These are phyloP conservation scores for Picea glauca DNA, from an alignment of 75 land plant species.

Conservation along the genomic window DNA sequence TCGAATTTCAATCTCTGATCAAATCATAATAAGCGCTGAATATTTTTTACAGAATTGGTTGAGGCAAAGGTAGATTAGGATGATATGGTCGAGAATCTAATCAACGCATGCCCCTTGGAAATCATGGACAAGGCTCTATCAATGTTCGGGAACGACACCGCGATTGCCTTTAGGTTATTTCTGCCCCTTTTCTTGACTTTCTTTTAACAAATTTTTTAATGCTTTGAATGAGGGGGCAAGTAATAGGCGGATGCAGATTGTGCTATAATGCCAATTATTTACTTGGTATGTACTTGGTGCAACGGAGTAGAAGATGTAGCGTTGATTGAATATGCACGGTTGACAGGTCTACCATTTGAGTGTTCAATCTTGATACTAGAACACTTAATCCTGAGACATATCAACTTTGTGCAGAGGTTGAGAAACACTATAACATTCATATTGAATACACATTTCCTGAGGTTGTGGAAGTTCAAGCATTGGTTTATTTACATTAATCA, in stretches of 20 bases:
- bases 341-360: constrained; percentile 79
- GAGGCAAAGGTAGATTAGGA: neutral
- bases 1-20: too few relatives aligned
- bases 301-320: constrained; percentile 94
- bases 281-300: constrained; percentile 16
- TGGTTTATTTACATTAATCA: constrained; percentile 20
- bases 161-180: constrained; percentile 90
- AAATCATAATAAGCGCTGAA: too few relatives aligned
- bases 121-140: constrained; percentile 85
- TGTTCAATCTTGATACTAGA: constrained; percentile 85
- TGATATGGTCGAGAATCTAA: constrained; percentile 47
- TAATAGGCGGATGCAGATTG: neutral
- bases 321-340: constrained; percentile 73
- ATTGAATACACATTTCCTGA: constrained; percentile 97
- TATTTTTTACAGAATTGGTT: too few relatives aligned
- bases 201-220: neutral
- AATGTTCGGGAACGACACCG: constrained; percentile 83
- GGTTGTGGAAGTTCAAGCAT: constrained; percentile 76
- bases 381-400: constrained; percentile 82
- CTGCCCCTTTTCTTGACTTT: neutral
- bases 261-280: neutral
- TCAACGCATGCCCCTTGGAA: constrained; percentile 72
- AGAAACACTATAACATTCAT: constrained; percentile 83
- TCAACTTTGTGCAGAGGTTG: constrained; percentile 65
- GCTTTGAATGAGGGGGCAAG: neutral